Conservation (phyloP, 768 basidiomycete species). For the Lepiota brunneoincarnata region DNA sequence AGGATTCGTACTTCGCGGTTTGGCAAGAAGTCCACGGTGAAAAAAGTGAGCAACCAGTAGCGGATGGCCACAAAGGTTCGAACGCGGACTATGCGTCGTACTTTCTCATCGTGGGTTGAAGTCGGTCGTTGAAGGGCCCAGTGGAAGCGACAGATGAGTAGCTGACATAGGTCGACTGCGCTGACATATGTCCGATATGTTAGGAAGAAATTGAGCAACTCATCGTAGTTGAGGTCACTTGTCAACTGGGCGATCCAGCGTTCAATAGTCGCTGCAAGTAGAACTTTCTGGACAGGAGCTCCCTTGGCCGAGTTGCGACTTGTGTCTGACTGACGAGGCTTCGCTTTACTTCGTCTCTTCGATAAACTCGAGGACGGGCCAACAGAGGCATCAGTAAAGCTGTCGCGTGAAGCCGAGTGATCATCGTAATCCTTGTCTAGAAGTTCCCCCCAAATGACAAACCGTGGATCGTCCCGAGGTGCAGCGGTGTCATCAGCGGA, state of each 20-base stretch:
- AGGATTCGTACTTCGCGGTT: conserved; percentile 72
- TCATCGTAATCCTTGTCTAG: conserved; percentile 31
- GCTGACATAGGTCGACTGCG: conserved; percentile 74
- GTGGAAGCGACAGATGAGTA: conserved; percentile 85
- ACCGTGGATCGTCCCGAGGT: conserved; percentile 85
- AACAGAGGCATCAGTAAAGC: conserved; percentile 26
- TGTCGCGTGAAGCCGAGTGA: conserved; percentile 31
- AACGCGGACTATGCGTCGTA: conserved; percentile 77
- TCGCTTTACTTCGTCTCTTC: conserved; percentile 31
- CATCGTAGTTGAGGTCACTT: conserved; percentile 81
- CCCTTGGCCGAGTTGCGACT: conserved; percentile 17
- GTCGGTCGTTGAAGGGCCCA: conserved; percentile 68
- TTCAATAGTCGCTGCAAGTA: conserved; percentile 91
- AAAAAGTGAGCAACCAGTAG: conserved; percentile 91
- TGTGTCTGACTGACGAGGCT: conserved; percentile 26
- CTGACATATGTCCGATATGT: conserved; percentile 86
- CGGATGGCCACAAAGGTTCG: conserved; percentile 88
- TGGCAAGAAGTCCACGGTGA: conserved; percentile 83
- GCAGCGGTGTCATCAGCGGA: conserved; percentile 64
- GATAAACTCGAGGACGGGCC: conserved; percentile 31
- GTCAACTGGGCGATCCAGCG: conserved; percentile 93
- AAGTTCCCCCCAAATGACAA: conserved; percentile 85
- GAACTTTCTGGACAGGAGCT: conserved; percentile 35
- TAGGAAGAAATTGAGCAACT: conserved; percentile 86
- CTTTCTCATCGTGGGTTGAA: conserved; percentile 61